A percentile compares a stretch with the other conserved stretches of the same genome.
Conservation (phyloP, 208 protist species). For the Wallacemonas sp. region DNA sequence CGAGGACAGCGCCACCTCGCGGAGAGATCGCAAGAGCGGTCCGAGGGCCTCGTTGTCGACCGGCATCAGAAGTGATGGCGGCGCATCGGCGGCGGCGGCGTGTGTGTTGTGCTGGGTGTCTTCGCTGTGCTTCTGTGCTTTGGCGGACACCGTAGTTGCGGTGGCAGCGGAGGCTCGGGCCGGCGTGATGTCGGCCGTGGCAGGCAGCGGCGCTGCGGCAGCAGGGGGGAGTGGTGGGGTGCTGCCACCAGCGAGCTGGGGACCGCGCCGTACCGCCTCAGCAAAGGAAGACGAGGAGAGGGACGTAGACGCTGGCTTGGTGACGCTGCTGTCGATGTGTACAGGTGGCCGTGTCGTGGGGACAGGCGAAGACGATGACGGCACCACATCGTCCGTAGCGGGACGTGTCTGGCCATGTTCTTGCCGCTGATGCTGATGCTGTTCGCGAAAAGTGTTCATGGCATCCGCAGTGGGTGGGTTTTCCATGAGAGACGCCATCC, state of each 20-base stretch:
- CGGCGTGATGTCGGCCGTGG: neutral
- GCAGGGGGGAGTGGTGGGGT: neutral
- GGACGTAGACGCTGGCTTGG: neutral
- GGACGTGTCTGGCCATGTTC: too few species aligned
- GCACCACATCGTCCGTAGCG: too few species aligned
- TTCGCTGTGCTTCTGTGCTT: too few species aligned
- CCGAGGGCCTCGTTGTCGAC: constrained; percentile 29
- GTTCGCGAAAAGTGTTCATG: constrained; percentile 24
- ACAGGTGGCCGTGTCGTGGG: neutral
- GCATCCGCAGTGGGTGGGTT: constrained; percentile 27
- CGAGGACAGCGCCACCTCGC: constrained; percentile 51
- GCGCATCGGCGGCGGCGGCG: neutral
- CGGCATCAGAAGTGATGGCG: constrained; percentile 29
- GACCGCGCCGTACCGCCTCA: constrained; percentile 20
- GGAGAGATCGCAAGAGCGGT: constrained; percentile 39
- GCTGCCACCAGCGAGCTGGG: neutral
- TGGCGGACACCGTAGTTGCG: too few species aligned
- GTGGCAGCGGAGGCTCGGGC: neutral
- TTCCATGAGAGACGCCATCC: constrained; percentile 55
- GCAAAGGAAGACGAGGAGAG: constrained; percentile 14
- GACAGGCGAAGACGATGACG: too few species aligned
- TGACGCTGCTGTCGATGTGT: neutral
- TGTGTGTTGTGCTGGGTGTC: too few species aligned
- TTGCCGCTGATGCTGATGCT: neutral
- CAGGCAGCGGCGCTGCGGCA: neutral